Percentiles rank a stretch among this genome's conserved stretches.
These are phyloP conservation scores for Gnomoniopsis smithogilvyi DNA, from an alignment of 2,329 filamentous ascomycete species.

Conservation along the genomic window DNA sequence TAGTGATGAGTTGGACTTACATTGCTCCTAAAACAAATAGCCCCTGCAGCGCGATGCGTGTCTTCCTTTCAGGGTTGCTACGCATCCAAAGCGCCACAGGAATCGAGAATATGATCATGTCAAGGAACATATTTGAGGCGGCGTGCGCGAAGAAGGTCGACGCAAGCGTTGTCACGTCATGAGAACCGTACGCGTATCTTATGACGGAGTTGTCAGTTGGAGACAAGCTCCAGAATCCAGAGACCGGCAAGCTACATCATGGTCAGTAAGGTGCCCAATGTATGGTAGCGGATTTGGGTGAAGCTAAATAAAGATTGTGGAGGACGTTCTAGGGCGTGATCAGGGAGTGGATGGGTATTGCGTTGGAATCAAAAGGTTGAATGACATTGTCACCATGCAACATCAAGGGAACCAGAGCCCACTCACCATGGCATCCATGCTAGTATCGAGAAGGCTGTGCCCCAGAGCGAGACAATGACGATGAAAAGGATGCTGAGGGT, in stretches of 20 bases:
- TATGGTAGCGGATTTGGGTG: too few species aligned
- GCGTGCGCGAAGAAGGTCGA: constrained; percentile 28
- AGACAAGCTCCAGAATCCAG: constrained; percentile 28
- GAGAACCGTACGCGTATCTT: constrained; percentile 31
- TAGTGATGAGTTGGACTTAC: constrained; percentile 21
- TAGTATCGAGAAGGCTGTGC: constrained; percentile 26
- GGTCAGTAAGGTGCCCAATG: not conserved
- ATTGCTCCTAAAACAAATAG: constrained; percentile 29
- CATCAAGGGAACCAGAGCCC: not conserved
- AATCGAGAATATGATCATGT: constrained; percentile 30
- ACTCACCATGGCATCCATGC: constrained; percentile 29
- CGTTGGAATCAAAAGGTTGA: too few species aligned
- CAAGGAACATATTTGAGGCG: constrained; percentile 28
- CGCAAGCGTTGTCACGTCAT: constrained; percentile 21
- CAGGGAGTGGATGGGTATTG: not conserved
- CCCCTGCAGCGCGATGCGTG: constrained; percentile 27
- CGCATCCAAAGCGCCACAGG: constrained; percentile 28
- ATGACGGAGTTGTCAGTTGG: not conserved
- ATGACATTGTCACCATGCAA: too few species aligned
- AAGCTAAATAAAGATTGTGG: too few species aligned
- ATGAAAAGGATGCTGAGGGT: constrained; percentile 22
- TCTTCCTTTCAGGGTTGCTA: constrained; percentile 24
- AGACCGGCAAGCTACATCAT: constrained; percentile 21
- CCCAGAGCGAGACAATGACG: constrained; percentile 28
- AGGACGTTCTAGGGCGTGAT: too few species aligned